Percentiles rank a stretch among this genome's conserved stretches.
phyloP scores from a whole-genome alignment of 345 rosid species.

The Adansonia digitata region DNA sequence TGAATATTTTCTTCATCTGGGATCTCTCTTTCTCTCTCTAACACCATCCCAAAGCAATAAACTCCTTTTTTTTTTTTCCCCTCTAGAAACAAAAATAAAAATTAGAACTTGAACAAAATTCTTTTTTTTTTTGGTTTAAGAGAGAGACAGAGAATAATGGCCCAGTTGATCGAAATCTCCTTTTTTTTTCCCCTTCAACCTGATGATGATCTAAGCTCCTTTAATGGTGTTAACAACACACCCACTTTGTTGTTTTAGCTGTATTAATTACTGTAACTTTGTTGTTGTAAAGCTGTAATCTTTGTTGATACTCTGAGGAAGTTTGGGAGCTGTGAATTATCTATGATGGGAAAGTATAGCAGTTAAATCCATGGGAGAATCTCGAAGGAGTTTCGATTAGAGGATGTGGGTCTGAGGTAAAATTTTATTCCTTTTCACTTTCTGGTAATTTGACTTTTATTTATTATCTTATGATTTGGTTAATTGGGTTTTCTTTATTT shows the following conservation, averaged over 20 bases:
- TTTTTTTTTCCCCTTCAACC: conserved; percentile 21
- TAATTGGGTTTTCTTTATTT: conserved; percentile 24
- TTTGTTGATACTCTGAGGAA: conserved; percentile 16
- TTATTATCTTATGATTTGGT: conserved; percentile 15
- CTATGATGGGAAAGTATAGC: conserved; percentile 34
- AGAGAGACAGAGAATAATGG: conserved; percentile 37
- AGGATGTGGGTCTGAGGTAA: conserved; percentile 87
- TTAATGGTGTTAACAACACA: conserved; percentile 42
- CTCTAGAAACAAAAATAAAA: conserved; percentile 19
- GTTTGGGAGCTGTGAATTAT: conserved; percentile 27
- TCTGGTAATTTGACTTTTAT: conserved; percentile 22
- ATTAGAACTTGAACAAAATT: conserved; percentile 16
- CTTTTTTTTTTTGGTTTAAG: conserved; percentile 4
- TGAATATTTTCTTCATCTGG: conserved; percentile 71
- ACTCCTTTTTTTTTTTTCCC: conserved; percentile 19
- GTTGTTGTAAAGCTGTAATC: conserved; percentile 17
- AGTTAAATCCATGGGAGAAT: conserved; percentile 42
- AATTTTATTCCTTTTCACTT: conserved; percentile 20
- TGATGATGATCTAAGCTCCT: conserved; percentile 60
- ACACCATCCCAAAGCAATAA: conserved; percentile 13
- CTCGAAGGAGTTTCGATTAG: conserved; percentile 42
- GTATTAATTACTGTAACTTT: conserved; percentile 8
- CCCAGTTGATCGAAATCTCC: conserved; percentile 80
- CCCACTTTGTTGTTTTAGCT: conserved; percentile 37
- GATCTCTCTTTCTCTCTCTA: conserved; percentile 29